Base-by-base conservation (phyloP, 768 basidiomycete genomes). In the Sporobolomyces phaffii region DNA sequence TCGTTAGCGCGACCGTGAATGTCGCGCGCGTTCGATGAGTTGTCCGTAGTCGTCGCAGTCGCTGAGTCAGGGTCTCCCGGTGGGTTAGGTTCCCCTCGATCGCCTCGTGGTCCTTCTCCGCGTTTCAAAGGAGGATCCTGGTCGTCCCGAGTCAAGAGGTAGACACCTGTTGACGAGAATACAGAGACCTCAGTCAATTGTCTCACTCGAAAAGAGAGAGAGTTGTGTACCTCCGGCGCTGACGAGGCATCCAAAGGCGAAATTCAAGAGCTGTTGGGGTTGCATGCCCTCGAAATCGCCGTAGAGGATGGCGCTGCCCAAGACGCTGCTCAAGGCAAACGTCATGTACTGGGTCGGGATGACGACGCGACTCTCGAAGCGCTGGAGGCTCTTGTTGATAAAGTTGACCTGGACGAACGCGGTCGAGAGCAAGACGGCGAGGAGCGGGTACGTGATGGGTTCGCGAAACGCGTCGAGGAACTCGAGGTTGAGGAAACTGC, bases 291-390 rank as follows among this genome's bases (percentile, higher is more conserved):
- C 82, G 79, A 99, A 99, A 77, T 99, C 94, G 29, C 90, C 88
- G 75, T 94, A 99, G 2, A 99, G 82, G 20, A 99, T 86, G 2
- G 90, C 91, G 6, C 91, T 93, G 31, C 93, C 94, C 61, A 89
- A 80, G 72, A 99, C 93, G 7, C 90, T 91, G 7, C 90, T 91
- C 40, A 98, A 81, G 29, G 90, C 93, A 80, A 98, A 98, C 62
- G 91, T 82, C 34, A 94, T 91, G 76, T 96, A 98, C 80, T 97
- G 93, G 18, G 86, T 87, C 7, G 93, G 94, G 69, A 98, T 90
- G 29, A 97, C 93, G 58, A 89, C 88, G 80, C 96, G 94, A 77
- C 89, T 86, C 75, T 96, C 91, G 77, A 97, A 98, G 26, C 86
- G 84, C 86, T 90, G 93, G 50, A 97, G 41, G 31, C 24, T 54